Evolutionary conservation across 352 stramenopile genomes (phyloP).

Genomic region (Phytophthora pistaciae): DNA sequence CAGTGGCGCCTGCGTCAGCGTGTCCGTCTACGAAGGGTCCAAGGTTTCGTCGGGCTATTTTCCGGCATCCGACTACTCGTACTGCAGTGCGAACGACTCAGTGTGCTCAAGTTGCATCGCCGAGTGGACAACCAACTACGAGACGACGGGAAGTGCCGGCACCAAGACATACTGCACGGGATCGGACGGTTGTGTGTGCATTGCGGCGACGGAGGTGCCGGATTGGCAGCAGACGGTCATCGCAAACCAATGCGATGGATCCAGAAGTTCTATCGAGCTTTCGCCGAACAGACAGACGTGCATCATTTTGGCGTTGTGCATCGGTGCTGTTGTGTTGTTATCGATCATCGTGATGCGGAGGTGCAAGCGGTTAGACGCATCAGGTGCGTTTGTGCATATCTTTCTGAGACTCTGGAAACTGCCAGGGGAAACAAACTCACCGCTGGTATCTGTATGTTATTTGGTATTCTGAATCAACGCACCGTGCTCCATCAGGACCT

Average conservation of each 20-base stretch:
- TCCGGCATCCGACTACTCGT: conserved; percentile 42
- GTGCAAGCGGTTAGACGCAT: conserved; percentile 5
- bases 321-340: conserved; percentile 13
- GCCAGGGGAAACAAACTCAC: too few relatives aligned
- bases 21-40: conserved; percentile 32
- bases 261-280: conserved; percentile 16
- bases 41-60: conserved; percentile 34
- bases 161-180: conserved; percentile 42
- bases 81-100: conserved; percentile 45
- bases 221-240: conserved; percentile 35
- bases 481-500: conserved; percentile 23
- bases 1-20: conserved; percentile 46
- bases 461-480: conserved; percentile 3
- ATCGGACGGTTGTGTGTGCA: conserved; percentile 45
- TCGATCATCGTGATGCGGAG: conserved; percentile 16
- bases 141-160: conserved; percentile 31
- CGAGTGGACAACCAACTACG: conserved; percentile 33
- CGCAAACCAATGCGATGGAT: conserved; percentile 28
- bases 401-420: not conserved
- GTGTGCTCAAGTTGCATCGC: conserved; percentile 39
- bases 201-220: conserved; percentile 40
- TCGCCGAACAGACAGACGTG: conserved; percentile 22
- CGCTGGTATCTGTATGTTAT: not conserved
- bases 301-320: conserved; percentile 22
- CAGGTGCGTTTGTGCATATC: conserved; percentile 10